These are phyloP conservation scores for Dendrocalamus latiflorus DNA, from an alignment of 202 grass and related monocot species.

Conservation along the genomic window DNA sequence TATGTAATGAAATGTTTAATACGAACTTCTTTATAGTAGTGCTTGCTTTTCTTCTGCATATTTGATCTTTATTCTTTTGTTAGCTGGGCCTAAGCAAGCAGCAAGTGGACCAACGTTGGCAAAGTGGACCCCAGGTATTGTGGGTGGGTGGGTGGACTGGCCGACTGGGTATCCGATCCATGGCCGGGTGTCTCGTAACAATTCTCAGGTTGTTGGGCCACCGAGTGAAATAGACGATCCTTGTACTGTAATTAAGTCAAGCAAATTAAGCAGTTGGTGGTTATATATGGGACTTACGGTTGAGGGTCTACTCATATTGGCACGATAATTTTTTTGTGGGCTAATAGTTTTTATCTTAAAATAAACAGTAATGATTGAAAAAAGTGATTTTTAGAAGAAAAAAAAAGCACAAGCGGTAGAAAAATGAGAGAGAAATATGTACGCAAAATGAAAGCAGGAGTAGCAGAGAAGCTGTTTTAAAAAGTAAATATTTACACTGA, in stretches of 20 bases:
- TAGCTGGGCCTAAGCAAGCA: neutral
- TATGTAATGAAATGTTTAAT: too few relatives aligned
- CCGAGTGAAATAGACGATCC: neutral
- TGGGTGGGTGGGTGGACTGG: neutral
- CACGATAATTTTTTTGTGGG: too few relatives aligned
- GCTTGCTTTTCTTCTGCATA: neutral
- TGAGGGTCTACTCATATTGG: too few relatives aligned
- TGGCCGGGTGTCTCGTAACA: neutral
- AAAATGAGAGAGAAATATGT: too few relatives aligned
- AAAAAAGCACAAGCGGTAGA: too few relatives aligned
- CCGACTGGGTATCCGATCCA: neutral
- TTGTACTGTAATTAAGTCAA: neutral
- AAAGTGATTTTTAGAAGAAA: too few relatives aligned
- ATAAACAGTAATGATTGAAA: too few relatives aligned
- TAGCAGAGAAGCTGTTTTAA: too few relatives aligned
- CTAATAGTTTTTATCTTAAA: too few relatives aligned
- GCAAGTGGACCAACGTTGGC: neutral
- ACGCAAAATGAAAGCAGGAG: too few relatives aligned
- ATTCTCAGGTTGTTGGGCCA: neutral
- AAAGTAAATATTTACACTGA: too few relatives aligned
- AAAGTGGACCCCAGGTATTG: neutral
- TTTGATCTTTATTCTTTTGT: neutral
- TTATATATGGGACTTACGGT: neutral
- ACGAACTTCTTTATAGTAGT: too few relatives aligned
- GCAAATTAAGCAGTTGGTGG: neutral